phyloP scores from a whole-genome alignment of 257 asterid species.

The Solanum bulbocastanum region DNA sequence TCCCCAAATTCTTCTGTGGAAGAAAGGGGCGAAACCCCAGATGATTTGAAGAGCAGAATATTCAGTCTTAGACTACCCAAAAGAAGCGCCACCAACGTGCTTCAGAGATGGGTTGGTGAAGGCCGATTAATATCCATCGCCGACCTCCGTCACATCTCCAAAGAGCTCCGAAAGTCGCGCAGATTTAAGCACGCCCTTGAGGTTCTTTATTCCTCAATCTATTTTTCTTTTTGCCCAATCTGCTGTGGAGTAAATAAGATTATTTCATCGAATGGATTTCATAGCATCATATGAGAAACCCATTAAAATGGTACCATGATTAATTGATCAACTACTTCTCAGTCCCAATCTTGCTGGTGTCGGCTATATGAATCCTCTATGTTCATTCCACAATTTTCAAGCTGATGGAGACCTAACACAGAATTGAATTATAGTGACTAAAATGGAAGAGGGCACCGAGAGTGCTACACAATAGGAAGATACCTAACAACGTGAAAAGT shows the following conservation, averaged over 20 bases:
- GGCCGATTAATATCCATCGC: conserved; percentile 44
- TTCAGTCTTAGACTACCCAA: conserved; percentile 77
- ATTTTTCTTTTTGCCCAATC: neutral
- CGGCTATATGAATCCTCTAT: neutral
- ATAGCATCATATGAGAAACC: neutral
- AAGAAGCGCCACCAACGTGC: conserved; percentile 67
- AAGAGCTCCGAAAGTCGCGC: conserved; percentile 55
- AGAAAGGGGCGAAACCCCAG: conserved; percentile 16
- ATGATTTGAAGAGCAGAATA: conserved; percentile 78
- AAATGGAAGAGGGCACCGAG: neutral
- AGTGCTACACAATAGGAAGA: neutral
- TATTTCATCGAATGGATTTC: neutral
- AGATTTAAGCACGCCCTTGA: conserved; percentile 92
- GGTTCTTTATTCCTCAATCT: conserved; percentile 24
- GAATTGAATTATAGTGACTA: neutral
- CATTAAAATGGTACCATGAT: neutral
- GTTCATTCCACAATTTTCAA: neutral
- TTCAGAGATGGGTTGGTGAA: conserved; percentile 67
- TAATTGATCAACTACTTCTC: neutral
- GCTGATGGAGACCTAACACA: neutral
- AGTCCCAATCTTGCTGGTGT: neutral
- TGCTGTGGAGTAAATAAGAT: neutral
- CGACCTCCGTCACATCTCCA: conserved; percentile 73
- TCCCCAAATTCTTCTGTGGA: conserved; percentile 10
- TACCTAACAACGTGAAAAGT: neutral